Percentiles rank a stretch among this genome's conserved stretches.
Evolutionary conservation across 169 alveolate genomes (phyloP).

Genomic region (Cryptosporidium ubiquitum): DNA sequence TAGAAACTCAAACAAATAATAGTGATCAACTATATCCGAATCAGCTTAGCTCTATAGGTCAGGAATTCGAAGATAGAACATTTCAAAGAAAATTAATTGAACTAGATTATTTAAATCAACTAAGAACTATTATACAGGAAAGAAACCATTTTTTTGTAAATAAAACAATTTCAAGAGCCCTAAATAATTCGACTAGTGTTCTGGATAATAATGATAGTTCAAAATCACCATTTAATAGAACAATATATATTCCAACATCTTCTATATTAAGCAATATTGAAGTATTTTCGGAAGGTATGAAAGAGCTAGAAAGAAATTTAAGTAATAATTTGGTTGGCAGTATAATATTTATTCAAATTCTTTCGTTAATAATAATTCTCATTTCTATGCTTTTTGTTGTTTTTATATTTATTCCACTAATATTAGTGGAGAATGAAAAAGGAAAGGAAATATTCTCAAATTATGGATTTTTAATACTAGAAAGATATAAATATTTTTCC

Average conservation of each 20-base stretch:
- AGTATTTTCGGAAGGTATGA: constrained; percentile 60
- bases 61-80: background rate
- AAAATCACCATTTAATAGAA: constrained; percentile 18
- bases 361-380: background rate
- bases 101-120: background rate
- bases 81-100: too few relatives aligned
- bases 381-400: background rate
- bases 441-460: constrained; percentile 7
- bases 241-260: constrained; percentile 67
- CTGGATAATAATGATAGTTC: background rate
- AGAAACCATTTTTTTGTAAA: background rate
- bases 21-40: background rate
- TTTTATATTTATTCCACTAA: constrained; percentile 15
- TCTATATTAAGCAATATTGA: constrained; percentile 31
- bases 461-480: constrained; percentile 6
- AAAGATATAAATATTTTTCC: constrained; percentile 37
- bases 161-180: background rate
- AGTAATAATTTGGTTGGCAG: background rate
- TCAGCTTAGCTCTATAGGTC: background rate
- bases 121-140: background rate
- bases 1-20: background rate
- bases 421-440: constrained; percentile 30
- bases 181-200: background rate
- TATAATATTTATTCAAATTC: background rate
- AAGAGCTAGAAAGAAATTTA: constrained; percentile 42